phyloP scores from a whole-genome alignment of 164 flowering plant species.

The Sedum album region DNA sequence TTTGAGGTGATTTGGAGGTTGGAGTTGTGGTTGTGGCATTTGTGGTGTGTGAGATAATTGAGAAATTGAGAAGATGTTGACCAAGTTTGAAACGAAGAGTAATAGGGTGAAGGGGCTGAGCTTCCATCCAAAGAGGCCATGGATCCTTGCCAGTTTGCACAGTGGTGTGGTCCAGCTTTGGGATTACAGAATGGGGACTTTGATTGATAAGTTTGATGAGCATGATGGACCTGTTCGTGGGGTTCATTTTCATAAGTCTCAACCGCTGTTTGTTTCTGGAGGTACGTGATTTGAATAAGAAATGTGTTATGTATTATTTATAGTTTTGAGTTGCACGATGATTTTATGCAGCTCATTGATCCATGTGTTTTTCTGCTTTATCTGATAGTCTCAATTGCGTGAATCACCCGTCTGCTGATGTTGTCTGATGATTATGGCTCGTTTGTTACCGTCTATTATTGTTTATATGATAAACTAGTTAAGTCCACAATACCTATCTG shows the following conservation, averaged over 20 bases:
- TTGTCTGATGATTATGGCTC: no score
- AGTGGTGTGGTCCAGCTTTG: constrained; percentile 25
- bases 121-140: constrained; percentile 23
- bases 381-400: no score
- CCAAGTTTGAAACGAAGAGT: constrained; percentile 28
- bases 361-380: no score
- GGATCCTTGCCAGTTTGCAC: constrained; percentile 29
- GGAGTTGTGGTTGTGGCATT: background rate
- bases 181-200: constrained; percentile 8
- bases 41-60: background rate
- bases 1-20: background rate
- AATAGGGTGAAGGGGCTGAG: constrained; percentile 27
- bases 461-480: no score
- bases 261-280: constrained; percentile 8
- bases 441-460: no score
- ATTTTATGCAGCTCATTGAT: no score
- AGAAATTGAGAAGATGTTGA: constrained; percentile 16
- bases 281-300: background rate
- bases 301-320: no score
- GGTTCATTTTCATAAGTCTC: constrained; percentile 8
- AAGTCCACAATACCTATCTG: no score
- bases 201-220: constrained; percentile 8
- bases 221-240: constrained; percentile 9
- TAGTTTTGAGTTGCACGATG: no score
- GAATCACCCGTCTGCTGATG: no score